Evolutionary conservation across 495 filamentous ascomycete genomes (phyloP).

Genomic region (Tuber brumale): DNA sequence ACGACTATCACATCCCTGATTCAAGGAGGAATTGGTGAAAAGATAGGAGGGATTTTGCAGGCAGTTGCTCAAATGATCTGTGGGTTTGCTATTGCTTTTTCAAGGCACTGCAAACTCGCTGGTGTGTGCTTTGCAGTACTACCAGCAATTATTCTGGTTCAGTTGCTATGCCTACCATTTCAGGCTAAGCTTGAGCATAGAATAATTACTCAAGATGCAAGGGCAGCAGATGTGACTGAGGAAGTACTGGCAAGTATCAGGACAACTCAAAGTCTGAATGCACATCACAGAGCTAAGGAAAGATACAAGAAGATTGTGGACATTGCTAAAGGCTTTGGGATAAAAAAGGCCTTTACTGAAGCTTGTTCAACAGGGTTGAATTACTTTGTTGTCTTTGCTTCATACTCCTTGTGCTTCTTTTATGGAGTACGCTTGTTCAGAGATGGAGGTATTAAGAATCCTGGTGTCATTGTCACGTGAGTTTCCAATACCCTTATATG

Average conservation of each 20-base stretch:
- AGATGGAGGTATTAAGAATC: constrained; percentile 43
- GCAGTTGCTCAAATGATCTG: constrained; percentile 48
- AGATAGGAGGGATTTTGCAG: constrained; percentile 51
- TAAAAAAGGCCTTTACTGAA: not conserved
- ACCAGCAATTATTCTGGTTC: constrained; percentile 51
- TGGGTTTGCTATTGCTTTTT: constrained; percentile 52
- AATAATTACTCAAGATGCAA: constrained; percentile 54
- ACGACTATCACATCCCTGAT: constrained; percentile 58
- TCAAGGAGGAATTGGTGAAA: constrained; percentile 61
- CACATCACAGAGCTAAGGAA: constrained; percentile 20
- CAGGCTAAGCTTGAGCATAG: constrained; percentile 53
- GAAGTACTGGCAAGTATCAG: constrained; percentile 52
- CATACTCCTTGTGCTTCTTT: constrained; percentile 46
- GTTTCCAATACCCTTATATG: not conserved
- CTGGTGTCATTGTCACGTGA: constrained; percentile 49
- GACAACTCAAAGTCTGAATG: constrained; percentile 58
- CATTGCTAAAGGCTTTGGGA: not conserved
- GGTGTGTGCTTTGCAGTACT: constrained; percentile 51
- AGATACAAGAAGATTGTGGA: not conserved
- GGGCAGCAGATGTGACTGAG: constrained; percentile 55
- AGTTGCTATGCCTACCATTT: constrained; percentile 51
- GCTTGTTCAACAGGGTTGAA: not conserved
- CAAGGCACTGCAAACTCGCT: constrained; percentile 51
- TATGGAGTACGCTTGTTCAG: constrained; percentile 43
- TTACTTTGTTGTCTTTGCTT: constrained; percentile 23